Conservation (phyloP, 2,329 filamentous ascomycete species). For the Aspergillus neotritici region DNA sequence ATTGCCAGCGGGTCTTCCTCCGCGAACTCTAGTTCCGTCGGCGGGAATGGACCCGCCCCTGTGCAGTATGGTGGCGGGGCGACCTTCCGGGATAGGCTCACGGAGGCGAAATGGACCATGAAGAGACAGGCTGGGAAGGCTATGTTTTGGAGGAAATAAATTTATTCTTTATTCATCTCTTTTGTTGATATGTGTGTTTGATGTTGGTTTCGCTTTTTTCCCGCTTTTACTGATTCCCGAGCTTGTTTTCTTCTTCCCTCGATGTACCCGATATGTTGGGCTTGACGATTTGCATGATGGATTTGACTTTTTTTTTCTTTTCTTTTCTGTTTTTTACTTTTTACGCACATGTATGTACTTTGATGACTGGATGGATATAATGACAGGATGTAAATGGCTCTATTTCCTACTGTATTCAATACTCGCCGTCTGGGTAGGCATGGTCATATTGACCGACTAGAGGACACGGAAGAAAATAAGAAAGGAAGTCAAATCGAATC, state of each 20-base stretch:
- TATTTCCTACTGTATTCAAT: background rate
- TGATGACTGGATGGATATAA: constrained; percentile 11
- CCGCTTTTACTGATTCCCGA: constrained; percentile 9
- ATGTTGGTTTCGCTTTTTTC: constrained; percentile 1
- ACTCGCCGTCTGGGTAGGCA: no score
- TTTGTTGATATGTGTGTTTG: constrained; percentile 1
- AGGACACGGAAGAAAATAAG: no score
- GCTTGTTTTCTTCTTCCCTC: constrained; percentile 1
- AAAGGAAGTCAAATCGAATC: background rate
- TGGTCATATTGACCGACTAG: no score
- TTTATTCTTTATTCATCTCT: background rate
- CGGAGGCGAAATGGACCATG: constrained; percentile 31
- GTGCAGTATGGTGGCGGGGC: constrained; percentile 29
- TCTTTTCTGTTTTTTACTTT: constrained; percentile 1
- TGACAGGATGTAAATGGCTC: constrained; percentile 9
- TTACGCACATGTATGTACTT: constrained; percentile 11
- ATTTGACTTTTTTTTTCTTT: constrained; percentile 3
- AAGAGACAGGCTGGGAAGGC: constrained; percentile 29
- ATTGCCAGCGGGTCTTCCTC: constrained; percentile 24
- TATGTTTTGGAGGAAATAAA: constrained; percentile 39
- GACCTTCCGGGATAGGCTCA: constrained; percentile 31
- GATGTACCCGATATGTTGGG: background rate
- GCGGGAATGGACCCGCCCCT: constrained; percentile 10
- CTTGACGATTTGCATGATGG: constrained; percentile 12
- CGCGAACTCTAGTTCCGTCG: constrained; percentile 16